A percentile compares a stretch with the other conserved stretches of the same genome.
phyloP scores from a whole-genome alignment of 345 rosid species.

The Corchorus olitorius region DNA sequence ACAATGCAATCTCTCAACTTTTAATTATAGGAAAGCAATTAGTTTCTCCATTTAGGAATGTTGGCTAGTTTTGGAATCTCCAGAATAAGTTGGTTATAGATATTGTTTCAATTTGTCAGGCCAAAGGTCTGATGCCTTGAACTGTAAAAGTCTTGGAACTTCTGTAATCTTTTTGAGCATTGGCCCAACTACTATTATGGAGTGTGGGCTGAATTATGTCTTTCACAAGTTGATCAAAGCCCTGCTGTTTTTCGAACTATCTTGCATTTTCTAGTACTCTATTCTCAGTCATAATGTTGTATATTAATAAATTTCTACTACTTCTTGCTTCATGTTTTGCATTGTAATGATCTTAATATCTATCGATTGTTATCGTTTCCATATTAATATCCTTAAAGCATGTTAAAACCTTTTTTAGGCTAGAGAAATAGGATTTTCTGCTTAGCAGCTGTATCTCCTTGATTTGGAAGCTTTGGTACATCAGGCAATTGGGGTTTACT shows the following conservation, averaged over 20 bases:
- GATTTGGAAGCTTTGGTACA: background rate
- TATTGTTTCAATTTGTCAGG: background rate
- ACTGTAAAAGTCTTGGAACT: background rate
- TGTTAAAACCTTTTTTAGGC: background rate
- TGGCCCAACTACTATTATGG: background rate
- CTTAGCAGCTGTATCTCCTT: background rate
- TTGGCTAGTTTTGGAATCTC: background rate
- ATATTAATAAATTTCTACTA: background rate
- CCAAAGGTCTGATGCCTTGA: slow-evolving; percentile 2
- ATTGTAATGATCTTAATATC: background rate
- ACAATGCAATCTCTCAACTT: background rate
- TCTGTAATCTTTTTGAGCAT: background rate
- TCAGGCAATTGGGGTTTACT: background rate
- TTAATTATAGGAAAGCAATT: background rate
- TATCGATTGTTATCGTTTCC: background rate
- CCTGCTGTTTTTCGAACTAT: background rate
- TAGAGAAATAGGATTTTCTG: background rate
- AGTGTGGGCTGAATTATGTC: background rate
- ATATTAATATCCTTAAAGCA: background rate
- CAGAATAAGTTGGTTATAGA: background rate
- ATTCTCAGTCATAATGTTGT: background rate
- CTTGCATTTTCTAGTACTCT: background rate
- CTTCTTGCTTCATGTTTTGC: background rate
- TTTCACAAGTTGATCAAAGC: background rate
- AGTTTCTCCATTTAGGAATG: background rate